A percentile compares a stretch with the other conserved stretches of the same genome.
These are phyloP conservation scores for Entophlyctis luteolus DNA, from an alignment of 192 early-diverging fungal genomes.

Conservation along the genomic window DNA sequence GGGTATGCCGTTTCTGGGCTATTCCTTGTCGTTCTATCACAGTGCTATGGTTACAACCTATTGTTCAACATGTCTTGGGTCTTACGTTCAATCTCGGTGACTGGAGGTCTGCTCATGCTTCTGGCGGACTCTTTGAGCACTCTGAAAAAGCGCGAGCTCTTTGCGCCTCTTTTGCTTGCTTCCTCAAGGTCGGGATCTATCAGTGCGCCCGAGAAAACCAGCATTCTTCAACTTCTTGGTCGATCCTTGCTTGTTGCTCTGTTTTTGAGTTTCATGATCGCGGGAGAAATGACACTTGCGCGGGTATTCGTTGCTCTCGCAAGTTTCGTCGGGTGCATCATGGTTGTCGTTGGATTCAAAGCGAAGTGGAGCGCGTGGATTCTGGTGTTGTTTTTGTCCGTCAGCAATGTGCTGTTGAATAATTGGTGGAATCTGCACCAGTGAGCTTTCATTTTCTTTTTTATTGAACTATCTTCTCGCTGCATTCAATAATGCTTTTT, in stretches of 20 bases:
- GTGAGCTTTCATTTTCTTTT: slow-evolving; percentile 18
- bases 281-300: slow-evolving; percentile 73
- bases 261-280: slow-evolving; percentile 83
- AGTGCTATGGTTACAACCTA: slow-evolving; percentile 90
- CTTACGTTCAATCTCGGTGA: slow-evolving; percentile 85
- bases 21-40: slow-evolving; percentile 74
- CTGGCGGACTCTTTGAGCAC: slow-evolving; percentile 74
- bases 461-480: background rate
- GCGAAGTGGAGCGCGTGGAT: slow-evolving; percentile 94
- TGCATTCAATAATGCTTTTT: background rate
- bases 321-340: slow-evolving; percentile 77
- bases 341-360: slow-evolving; percentile 97
- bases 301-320: slow-evolving; percentile 68
- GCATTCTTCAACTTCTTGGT: slow-evolving; percentile 85
- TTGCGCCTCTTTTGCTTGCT: slow-evolving; percentile 63
- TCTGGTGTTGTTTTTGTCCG: slow-evolving; percentile 77
- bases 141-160: slow-evolving; percentile 62
- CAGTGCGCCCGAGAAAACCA: slow-evolving; percentile 76
- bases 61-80: slow-evolving; percentile 86
- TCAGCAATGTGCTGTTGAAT: slow-evolving; percentile 89
- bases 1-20: slow-evolving; percentile 79
- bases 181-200: slow-evolving; percentile 50
- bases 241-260: slow-evolving; percentile 86
- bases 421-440: slow-evolving; percentile 93
- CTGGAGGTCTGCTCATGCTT: slow-evolving; percentile 90